Evolutionary conservation across 2,329 filamentous ascomycete genomes (phyloP), one percentile per base, ranked within the genome.

Genomic region (Pseudogymnoascus pannorum): DNA sequence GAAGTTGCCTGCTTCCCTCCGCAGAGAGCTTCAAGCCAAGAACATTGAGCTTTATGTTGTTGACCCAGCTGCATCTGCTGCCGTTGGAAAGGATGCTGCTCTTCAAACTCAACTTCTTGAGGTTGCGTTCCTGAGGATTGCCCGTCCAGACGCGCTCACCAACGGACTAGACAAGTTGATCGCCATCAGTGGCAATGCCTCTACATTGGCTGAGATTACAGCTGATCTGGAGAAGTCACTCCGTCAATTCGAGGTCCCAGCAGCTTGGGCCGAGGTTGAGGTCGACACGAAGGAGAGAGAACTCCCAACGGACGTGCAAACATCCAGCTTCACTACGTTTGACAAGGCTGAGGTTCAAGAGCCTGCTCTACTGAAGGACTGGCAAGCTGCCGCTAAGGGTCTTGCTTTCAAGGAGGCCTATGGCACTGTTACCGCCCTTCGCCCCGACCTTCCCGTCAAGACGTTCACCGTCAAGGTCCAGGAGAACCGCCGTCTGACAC

Each of bases 331-430:
- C 72, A 83, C 83, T 59, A 75, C 86, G 1, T 95, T 92, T 72
- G 82, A 90, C 67, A 95, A 93, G 76, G 78, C 82, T 42, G 90
- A 95, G 69, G 67, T 75, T 0, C 91, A 95, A 74, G 77, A 80
- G 38, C 80, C 87, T 22, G 81, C 82, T 3, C 75, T 87, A 2
- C 82, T 96, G 63, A 83, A 84, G 68, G 83, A 88, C 74, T 96
- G 92, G 91, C 83, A 92, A 75, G 81, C 87, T 54, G 90, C 87
- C 58, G 94, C 93, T 64, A 94, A 95, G 79, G 89, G 87, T 57
- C 81, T 99, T 62, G 84, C 84, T 4, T 99, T 99, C 83, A 96
- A 95, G 80, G 94, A 99, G 76, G 93, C 91, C 0, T 97, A 92
- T 72, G 87, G 84, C 65, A 92, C 91, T 22, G 79, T 84, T 70